Conservation (phyloP, 345 rosid genomes). For the Linum trigynum region DNA sequence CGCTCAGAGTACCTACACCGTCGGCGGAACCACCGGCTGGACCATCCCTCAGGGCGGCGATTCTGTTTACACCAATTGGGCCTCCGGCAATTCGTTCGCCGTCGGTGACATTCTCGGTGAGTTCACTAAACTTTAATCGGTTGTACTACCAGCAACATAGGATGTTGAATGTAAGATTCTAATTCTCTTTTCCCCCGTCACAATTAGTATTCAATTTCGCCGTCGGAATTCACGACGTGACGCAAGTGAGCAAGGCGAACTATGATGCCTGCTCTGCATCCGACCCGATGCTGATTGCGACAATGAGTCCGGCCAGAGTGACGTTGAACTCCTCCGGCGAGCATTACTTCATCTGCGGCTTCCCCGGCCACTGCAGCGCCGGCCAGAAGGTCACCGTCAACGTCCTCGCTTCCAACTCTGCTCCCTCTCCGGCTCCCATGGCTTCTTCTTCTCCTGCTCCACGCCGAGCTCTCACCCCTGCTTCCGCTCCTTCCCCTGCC, state of each 20-base stretch:
- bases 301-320: constrained; percentile 16
- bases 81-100: constrained; percentile 12
- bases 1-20: constrained; percentile 27
- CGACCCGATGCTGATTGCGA: not conserved
- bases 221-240: constrained; percentile 18
- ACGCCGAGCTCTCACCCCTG: not conserved
- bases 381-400: constrained; percentile 4
- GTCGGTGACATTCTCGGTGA: constrained; percentile 36
- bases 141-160: no score
- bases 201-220: constrained; percentile 28
- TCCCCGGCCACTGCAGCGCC: constrained; percentile 11
- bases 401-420: constrained; percentile 1
- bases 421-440: not conserved
- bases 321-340: constrained; percentile 10
- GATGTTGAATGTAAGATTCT: not conserved
- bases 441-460: not conserved
- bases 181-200: not conserved
- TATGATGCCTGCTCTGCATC: constrained; percentile 16
- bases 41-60: no score
- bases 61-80: constrained; percentile 25
- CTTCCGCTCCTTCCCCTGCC: no score
- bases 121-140: not conserved
- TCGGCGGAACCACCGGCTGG: constrained; percentile 17
- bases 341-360: constrained; percentile 17
- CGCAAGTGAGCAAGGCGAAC: not conserved